These are phyloP conservation scores for Panicum hallii DNA, from an alignment of 202 grass and related monocot genomes.

Conservation along the genomic window DNA sequence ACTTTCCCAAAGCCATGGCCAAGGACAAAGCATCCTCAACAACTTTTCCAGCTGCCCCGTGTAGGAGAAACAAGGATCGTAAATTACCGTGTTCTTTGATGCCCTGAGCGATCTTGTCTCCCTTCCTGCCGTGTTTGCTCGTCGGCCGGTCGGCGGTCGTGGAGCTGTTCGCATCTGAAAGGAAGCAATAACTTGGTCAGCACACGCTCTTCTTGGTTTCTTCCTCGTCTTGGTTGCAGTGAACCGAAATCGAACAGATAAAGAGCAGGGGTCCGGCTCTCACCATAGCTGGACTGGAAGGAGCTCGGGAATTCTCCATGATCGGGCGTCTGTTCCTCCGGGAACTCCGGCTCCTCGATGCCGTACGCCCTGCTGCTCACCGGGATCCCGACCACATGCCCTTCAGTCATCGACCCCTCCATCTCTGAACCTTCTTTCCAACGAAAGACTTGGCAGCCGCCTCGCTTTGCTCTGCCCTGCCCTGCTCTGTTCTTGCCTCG, in stretches of 20 bases:
- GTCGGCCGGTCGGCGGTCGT: constrained; percentile 45
- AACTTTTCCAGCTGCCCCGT: not conserved
- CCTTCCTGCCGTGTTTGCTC: constrained; percentile 63
- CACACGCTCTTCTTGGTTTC: not conserved
- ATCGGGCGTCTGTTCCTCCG: constrained; percentile 41
- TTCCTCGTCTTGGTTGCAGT: not conserved
- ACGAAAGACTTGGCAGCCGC: not conserved
- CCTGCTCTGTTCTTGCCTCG: not conserved
- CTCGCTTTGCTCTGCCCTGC: not conserved
- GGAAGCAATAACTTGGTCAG: not conserved
- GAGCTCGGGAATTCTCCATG: constrained; percentile 45
- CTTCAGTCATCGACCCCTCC: constrained; percentile 54
- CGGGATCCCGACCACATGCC: constrained; percentile 69
- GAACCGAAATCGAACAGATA: not conserved
- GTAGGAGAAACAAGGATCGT: not conserved
- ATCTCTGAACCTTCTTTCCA: constrained; percentile 22
- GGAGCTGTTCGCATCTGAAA: constrained; percentile 27
- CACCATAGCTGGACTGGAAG: constrained; percentile 48
- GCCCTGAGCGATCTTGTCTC: constrained; percentile 69
- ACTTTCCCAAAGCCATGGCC: constrained; percentile 10
- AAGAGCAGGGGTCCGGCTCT: constrained; percentile 14
- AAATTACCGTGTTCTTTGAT: constrained; percentile 86
- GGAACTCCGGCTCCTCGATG: constrained; percentile 50
- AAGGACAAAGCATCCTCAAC: not conserved
- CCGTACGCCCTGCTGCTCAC: constrained; percentile 56